Evolutionary conservation across 75 land plant genomes (phyloP), one percentile per base, ranked within the genome.

Genomic region (Cryptomeria japonica): DNA sequence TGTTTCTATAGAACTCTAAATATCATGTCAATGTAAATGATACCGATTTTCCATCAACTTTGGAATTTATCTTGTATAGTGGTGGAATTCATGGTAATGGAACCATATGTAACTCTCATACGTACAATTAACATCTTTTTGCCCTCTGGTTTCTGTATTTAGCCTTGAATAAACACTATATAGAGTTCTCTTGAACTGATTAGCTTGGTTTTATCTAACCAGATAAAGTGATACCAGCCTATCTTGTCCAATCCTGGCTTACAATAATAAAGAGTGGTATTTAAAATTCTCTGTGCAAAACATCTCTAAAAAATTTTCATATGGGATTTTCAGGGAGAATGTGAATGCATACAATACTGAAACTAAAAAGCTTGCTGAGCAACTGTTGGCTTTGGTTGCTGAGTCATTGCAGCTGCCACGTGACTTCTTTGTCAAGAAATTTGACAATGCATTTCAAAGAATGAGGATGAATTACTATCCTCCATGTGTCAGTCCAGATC

Each of bases 321-420:
- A 31, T 70, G 75, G 75, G 11, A 28, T 77, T 77, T 36, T 0
- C 42, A 77, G 80, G 80, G 18, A 77, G 16, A 77, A 16, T 38
- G 80, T 77, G 80, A 42, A 77, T 36, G 41, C 80, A 77, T 77
- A 77, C 42, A 77, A 77, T 77, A 36, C 80, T 38, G 80, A 77
- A 77, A 77, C 16, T 16, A 77, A 37, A 77, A 38, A 0, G 38
- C 80, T 77, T 77, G 80, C 22, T 38, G 80, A 0, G 19, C 11
- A 14, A 38, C 41, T 77, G 18, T 38, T 77, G 80, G 41, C 41
- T 36, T 77, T 77, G 18, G 89, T 94, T 77, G 92, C 93, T 22
- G 87, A 47, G 76, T 87, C 89, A 11, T 84, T 94, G 73, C 84
- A 87, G 16, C 64, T 94, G 64, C 86, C 82, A 28, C 89, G 89